Percentiles rank a stretch among this genome's conserved stretches.
phyloP scores from a whole-genome alignment of 2,329 filamentous ascomycete species.

The Botrytis fragariae region DNA sequence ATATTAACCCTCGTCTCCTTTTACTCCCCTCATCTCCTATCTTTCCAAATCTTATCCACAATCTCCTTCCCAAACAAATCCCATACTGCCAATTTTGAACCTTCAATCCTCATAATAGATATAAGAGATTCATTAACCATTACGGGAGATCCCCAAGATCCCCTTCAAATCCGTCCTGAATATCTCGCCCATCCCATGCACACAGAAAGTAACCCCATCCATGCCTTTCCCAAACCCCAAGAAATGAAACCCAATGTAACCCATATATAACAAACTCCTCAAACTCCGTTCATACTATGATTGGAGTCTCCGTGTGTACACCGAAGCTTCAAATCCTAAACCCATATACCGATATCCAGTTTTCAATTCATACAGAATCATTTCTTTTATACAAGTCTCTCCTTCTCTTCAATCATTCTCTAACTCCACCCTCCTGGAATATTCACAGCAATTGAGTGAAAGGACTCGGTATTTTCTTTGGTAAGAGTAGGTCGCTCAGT shows the following conservation, averaged over 20 bases:
- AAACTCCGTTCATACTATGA: neutral
- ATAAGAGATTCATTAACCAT: conserved; percentile 17
- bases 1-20: neutral
- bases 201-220: neutral
- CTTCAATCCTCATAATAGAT: neutral
- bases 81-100: neutral
- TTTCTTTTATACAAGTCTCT: neutral
- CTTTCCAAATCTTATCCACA: neutral
- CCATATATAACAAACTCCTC: neutral
- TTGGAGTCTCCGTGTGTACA: neutral
- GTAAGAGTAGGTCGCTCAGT: neutral
- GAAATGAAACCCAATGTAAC: neutral
- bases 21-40: neutral
- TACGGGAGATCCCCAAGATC: neutral
- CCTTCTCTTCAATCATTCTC: neutral
- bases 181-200: neutral
- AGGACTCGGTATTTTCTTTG: neutral
- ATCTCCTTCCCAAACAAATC: neutral
- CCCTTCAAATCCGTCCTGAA: neutral
- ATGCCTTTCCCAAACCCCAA: neutral
- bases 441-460: neutral
- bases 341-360: neutral
- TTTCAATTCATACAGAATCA: neutral
- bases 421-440: conserved; percentile 11
- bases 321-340: neutral